Evolutionary conservation across 1,284 basidiomycete genomes (phyloP), one percentile per base, ranked within the genome.

Genomic region (Malassezia restricta): DNA sequence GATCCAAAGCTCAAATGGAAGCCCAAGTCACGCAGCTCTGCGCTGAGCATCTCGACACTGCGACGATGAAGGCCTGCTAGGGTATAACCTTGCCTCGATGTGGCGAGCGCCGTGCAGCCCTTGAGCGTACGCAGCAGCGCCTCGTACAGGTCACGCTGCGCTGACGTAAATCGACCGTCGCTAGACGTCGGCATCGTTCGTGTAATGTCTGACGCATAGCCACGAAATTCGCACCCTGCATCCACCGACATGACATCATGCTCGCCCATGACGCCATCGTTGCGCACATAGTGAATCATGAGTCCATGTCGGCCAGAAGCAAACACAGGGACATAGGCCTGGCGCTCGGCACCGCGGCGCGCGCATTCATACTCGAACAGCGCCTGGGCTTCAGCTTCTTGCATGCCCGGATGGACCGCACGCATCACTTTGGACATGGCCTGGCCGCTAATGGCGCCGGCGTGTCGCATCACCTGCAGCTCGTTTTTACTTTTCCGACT

Each of bases 201-300:
- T 6, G 90, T 95, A 63, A 98, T 95, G 74, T 98, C 92, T 39
- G 87, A 90, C 1, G 89, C 88, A 69, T 98, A 98, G 44, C 87
- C 87, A 60, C 85, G 88, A 35, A 54, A 63, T 56, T 73, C 75
- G 44, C 65, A 68, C 8, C 74, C 68, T 5, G 68, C 68, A 39
- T 73, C 65, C 48, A 72, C 68, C 42, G 67, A 69, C 8, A 73
- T 58, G 5, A 73, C 54, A 38, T 65, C 56, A 30, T 58, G 54
- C 2, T 56, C 49, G 1, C 54, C 49, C 3, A 66, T 54, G 15
- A 64, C 48, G 1, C 46, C 38, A 43, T 73, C 68, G 46, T 72
- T 71, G 49, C 64, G 63, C 43, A 65, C 59, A 40, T 68, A 68
- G 51, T 68, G 66, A 40, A 68, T 68, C 37, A 62, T 66, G 12